Conservation (phyloP, 345 rosid genomes). For the Bruguiera sexangula region DNA sequence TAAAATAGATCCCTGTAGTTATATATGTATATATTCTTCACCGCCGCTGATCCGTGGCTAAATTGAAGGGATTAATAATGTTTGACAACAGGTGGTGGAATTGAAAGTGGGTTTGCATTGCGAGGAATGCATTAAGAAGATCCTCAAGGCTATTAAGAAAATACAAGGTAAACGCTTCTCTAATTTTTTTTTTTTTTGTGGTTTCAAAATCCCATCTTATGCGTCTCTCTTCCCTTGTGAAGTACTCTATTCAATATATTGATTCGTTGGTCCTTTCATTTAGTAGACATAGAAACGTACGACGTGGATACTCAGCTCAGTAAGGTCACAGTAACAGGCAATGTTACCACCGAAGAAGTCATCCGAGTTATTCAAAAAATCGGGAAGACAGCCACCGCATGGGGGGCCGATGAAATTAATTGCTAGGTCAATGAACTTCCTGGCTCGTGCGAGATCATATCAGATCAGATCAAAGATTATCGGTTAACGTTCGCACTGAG, state of each 20-base stretch:
- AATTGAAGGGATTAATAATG: neutral
- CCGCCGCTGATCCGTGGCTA: neutral
- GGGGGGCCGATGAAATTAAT: conserved; percentile 33
- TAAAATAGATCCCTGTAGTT: neutral
- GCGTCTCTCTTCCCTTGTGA: neutral
- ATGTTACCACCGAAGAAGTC: conserved; percentile 64
- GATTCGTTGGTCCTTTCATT: neutral
- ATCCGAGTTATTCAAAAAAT: conserved; percentile 71
- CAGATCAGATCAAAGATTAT: neutral
- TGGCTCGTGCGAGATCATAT: neutral
- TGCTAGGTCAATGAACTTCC: neutral
- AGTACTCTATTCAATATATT: neutral
- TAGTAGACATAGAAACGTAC: conserved; percentile 68
- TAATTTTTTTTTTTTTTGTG: neutral
- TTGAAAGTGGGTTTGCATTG: conserved; percentile 77
- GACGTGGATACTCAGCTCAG: conserved; percentile 71
- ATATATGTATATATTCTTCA: neutral
- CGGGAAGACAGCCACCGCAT: conserved; percentile 55
- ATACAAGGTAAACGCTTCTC: conserved; percentile 48
- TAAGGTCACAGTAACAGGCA: conserved; percentile 80
- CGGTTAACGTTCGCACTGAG: neutral
- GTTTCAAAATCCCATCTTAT: neutral
- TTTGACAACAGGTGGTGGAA: conserved; percentile 59
- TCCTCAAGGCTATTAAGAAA: conserved; percentile 83
- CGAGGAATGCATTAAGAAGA: conserved; percentile 71